Percentiles rank a stretch among this genome's conserved stretches.
Conservation (phyloP, 1,139 yeast genomes). For the Candida sp. region DNA sequence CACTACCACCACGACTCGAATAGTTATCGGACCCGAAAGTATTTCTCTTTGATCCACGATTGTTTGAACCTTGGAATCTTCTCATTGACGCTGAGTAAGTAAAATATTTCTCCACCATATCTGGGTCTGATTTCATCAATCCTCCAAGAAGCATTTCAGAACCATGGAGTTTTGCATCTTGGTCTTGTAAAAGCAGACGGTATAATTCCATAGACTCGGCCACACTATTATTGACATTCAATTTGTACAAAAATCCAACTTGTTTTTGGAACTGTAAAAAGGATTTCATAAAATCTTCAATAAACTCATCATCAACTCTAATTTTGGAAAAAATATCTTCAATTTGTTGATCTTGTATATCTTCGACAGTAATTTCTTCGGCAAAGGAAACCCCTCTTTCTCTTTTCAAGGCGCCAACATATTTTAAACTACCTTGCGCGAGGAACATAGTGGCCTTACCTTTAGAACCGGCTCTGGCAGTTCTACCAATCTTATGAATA, state of each 20-base stretch:
- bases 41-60: conserved; percentile 1
- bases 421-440: conserved; percentile 45
- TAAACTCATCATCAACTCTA: conserved; percentile 9
- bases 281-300: conserved; percentile 21
- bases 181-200: conserved; percentile 12
- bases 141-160: background rate
- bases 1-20: conserved; percentile 5
- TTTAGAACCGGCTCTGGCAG: conserved; percentile 86
- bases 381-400: conserved; percentile 50
- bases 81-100: conserved; percentile 1
- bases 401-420: conserved; percentile 36
- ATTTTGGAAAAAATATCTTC: conserved; percentile 10
- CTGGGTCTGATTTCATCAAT: background rate
- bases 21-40: conserved; percentile 3
- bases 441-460: conserved; percentile 64
- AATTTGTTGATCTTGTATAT: conserved; percentile 8
- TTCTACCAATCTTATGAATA: conserved; percentile 93
- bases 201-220: conserved; percentile 6
- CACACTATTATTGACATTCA: conserved; percentile 9
- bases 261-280: conserved; percentile 32
- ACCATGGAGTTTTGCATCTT: conserved; percentile 10
- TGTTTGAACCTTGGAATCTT: background rate
- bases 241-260: conserved; percentile 22
- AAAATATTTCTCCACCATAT: conserved; percentile 2
- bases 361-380: conserved; percentile 17